These are phyloP conservation scores for Raddia guianensis DNA, from an alignment of 176 grass and related monocot genomes.

Conservation along the genomic window DNA sequence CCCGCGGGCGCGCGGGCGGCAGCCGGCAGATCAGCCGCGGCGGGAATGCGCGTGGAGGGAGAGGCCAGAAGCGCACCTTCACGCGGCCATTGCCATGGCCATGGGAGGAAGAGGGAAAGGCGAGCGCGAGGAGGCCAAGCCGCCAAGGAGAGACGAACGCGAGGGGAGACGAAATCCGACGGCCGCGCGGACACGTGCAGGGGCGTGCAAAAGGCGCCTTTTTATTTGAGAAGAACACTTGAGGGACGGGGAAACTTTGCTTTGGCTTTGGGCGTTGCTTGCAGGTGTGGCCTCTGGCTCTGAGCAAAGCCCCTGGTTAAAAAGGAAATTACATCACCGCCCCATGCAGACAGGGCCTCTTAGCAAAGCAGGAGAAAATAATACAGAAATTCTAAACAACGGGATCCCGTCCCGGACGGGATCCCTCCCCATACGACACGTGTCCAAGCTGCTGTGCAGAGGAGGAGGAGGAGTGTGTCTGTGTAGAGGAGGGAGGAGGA, in stretches of 20 bases:
- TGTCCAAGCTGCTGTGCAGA: too few relatives aligned
- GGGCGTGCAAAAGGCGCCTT: not conserved
- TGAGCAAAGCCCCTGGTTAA: not conserved
- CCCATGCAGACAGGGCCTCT: too few relatives aligned
- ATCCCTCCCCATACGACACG: too few relatives aligned
- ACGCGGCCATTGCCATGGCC: not conserved
- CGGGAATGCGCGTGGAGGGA: constrained; percentile 9
- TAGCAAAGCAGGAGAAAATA: too few relatives aligned
- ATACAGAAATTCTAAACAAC: too few relatives aligned
- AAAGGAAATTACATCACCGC: not conserved
- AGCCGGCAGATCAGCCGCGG: not conserved
- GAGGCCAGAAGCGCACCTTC: not conserved
- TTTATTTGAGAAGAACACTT: not conserved
- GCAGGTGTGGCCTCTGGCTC: not conserved
- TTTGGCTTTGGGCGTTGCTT: not conserved
- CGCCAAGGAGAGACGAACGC: not conserved
- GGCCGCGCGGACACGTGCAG: constrained; percentile 2
- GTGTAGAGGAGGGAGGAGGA: too few relatives aligned
- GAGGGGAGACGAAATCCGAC: not conserved
- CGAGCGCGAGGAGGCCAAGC: not conserved
- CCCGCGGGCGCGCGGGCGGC: too few relatives aligned
- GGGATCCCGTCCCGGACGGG: too few relatives aligned
- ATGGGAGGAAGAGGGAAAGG: not conserved
- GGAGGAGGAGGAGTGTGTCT: too few relatives aligned
- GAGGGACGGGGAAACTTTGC: not conserved